Conservation (phyloP, 495 filamentous ascomycete species). For the Diplogelasinospora grovesii region DNA sequence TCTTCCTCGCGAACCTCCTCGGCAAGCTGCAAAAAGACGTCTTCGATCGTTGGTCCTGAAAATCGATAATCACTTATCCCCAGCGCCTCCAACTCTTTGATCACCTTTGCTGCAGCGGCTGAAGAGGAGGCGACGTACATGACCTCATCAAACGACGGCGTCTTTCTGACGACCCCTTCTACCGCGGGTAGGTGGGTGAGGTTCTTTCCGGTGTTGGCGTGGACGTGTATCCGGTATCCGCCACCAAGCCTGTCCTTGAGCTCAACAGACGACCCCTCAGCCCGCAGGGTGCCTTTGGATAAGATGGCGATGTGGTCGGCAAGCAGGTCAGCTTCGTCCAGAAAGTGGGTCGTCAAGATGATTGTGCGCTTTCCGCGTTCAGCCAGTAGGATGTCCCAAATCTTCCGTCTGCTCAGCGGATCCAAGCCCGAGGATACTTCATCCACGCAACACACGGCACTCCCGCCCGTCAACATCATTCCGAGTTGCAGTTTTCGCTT, state of each 20-base stretch:
- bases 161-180: slow-evolving; percentile 47
- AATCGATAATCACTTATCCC: slow-evolving; percentile 66
- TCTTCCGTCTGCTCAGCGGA: slow-evolving; percentile 70
- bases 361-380: slow-evolving; percentile 73
- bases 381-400: slow-evolving; percentile 82
- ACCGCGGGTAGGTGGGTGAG: slow-evolving; percentile 44
- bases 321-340: slow-evolving; percentile 71
- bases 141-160: slow-evolving; percentile 58
- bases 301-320: slow-evolving; percentile 74
- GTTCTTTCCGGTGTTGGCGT: slow-evolving; percentile 42
- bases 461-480: slow-evolving; percentile 90
- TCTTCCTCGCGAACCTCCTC: slow-evolving; percentile 45
- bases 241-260: slow-evolving; percentile 63
- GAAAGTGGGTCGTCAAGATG: slow-evolving; percentile 78
- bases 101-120: slow-evolving; percentile 54
- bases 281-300: slow-evolving; percentile 63
- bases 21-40: slow-evolving; percentile 78
- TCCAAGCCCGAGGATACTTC: slow-evolving; percentile 81
- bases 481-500: slow-evolving; percentile 85
- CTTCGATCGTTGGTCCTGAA: slow-evolving; percentile 78
- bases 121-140: slow-evolving; percentile 63
- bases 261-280: slow-evolving; percentile 69
- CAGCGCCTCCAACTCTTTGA: slow-evolving; percentile 55
- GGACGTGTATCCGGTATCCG: slow-evolving; percentile 71
- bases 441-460: slow-evolving; percentile 78